A percentile compares a stretch with the other conserved stretches of the same genome.
Conservation (phyloP, 2,329 filamentous ascomycete species). For the Colletotrichum sublineola region DNA sequence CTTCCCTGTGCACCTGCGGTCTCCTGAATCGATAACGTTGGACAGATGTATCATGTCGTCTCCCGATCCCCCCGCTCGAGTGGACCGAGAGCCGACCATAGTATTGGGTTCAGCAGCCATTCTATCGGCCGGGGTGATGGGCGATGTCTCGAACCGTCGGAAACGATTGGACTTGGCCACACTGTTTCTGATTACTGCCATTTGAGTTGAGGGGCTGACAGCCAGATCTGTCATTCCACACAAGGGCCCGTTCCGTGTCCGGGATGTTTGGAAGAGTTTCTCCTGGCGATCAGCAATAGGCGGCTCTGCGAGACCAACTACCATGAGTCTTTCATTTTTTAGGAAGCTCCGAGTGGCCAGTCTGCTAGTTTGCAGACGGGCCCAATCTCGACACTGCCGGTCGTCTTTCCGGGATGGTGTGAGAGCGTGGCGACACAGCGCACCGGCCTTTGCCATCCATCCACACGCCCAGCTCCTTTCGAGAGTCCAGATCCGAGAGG, state of each 20-base stretch:
- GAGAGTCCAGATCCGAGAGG: background rate
- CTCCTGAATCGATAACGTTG: slow-evolving; percentile 16
- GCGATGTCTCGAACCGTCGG: slow-evolving; percentile 11
- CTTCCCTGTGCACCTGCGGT: slow-evolving; percentile 21
- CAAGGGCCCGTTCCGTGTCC: slow-evolving; percentile 23
- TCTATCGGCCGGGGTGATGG: background rate
- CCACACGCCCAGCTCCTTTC: background rate
- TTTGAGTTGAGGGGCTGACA: background rate
- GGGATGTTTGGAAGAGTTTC: slow-evolving; percentile 8
- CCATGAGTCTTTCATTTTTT: background rate
- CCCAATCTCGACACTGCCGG: slow-evolving; percentile 18
- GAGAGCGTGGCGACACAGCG: slow-evolving; percentile 14
- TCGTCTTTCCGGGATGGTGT: slow-evolving; percentile 13
- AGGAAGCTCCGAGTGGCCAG: slow-evolving; percentile 21
- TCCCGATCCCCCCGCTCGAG: slow-evolving; percentile 26
- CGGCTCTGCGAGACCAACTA: slow-evolving; percentile 31
- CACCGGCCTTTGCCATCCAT: background rate
- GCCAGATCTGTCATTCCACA: slow-evolving; percentile 18
- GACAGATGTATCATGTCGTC: slow-evolving; percentile 39
- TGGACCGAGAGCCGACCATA: slow-evolving; percentile 18
- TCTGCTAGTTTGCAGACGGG: slow-evolving; percentile 15
- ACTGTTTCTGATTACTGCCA: slow-evolving; percentile 12
- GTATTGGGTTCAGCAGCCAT: slow-evolving; percentile 22
- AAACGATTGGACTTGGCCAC: slow-evolving; percentile 19
- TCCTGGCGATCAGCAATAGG: slow-evolving; percentile 35